A percentile compares a stretch with the other conserved stretches of the same genome.
phyloP scores from a whole-genome alignment of 2,329 filamentous ascomycete species.

The Claviceps sp. region DNA sequence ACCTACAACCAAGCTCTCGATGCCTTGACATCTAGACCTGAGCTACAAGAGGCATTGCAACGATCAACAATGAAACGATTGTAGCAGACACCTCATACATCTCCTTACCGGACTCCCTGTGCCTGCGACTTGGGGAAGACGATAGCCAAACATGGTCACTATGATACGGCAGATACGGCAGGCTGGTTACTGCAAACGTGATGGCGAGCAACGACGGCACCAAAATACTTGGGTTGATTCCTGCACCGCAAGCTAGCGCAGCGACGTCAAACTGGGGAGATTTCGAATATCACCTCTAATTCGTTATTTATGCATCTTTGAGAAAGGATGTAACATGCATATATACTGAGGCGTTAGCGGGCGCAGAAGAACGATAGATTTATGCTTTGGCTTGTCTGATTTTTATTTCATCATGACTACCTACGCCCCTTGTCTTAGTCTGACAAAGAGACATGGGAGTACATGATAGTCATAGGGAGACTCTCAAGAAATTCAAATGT shows the following conservation, averaged over 20 bases:
- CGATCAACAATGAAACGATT: conserved; percentile 54
- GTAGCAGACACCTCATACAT: conserved; percentile 7
- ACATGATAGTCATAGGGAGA: not conserved
- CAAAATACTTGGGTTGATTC: not conserved
- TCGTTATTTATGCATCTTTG: not conserved
- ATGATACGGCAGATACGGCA: not conserved
- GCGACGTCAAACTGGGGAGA: not conserved
- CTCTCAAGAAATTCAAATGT: not conserved
- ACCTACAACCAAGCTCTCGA: conserved; percentile 70
- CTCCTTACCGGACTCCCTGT: not conserved
- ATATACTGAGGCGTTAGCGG: conserved; percentile 7
- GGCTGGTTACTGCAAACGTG: not conserved
- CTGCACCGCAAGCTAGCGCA: not conserved
- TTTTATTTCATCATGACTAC: not conserved
- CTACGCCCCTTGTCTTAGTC: not conserved
- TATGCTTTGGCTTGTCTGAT: conserved; percentile 2
- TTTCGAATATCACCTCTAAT: not conserved
- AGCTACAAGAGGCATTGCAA: conserved; percentile 77
- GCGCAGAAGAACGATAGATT: conserved; percentile 5
- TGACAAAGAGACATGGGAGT: not conserved
- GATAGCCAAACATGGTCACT: not conserved
- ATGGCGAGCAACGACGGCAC: not conserved
- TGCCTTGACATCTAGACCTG: conserved; percentile 63
- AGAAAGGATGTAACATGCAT: conserved; percentile 5
- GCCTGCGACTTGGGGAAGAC: not conserved